Conservation (phyloP, 148 eudicot species). For the Tetragonia tetragonoides region DNA sequence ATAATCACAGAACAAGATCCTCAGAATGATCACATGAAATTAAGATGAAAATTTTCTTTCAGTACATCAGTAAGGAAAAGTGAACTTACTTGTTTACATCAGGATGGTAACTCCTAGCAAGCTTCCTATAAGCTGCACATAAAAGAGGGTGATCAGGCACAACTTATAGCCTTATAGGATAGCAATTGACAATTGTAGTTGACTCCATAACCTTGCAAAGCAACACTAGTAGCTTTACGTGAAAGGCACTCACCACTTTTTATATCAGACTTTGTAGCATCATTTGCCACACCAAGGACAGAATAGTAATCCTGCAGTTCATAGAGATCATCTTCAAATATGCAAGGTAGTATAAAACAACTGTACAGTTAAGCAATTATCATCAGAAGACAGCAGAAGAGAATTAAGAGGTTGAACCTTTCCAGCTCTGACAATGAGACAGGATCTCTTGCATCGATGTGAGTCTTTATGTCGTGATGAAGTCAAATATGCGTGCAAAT, state of each 20-base stretch:
- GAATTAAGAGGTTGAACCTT: conserved; percentile 46
- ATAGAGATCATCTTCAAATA: conserved; percentile 6
- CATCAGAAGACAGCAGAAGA: conserved; percentile 9
- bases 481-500: conserved; percentile 34
- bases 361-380: background rate
- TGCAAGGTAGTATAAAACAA: background rate
- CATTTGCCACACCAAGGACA: conserved; percentile 76
- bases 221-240: background rate
- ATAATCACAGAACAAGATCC: background rate
- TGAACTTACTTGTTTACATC: conserved; percentile 96
- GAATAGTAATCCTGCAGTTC: conserved; percentile 71
- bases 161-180: background rate
- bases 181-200: background rate
- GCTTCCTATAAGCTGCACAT: conserved; percentile 90
- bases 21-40: background rate
- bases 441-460: conserved; percentile 40
- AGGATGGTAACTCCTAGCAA: conserved; percentile 95
- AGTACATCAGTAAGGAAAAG: background rate
- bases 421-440: conserved; percentile 68
- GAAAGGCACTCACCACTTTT: conserved; percentile 62
- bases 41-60: background rate
- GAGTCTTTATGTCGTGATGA: conserved; percentile 31
- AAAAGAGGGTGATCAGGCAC: conserved; percentile 18
- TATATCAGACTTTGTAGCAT: conserved; percentile 78
- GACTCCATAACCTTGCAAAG: background rate